phyloP scores from a whole-genome alignment of 2,329 filamentous ascomycete genomes.

The Penicillium expansum region DNA sequence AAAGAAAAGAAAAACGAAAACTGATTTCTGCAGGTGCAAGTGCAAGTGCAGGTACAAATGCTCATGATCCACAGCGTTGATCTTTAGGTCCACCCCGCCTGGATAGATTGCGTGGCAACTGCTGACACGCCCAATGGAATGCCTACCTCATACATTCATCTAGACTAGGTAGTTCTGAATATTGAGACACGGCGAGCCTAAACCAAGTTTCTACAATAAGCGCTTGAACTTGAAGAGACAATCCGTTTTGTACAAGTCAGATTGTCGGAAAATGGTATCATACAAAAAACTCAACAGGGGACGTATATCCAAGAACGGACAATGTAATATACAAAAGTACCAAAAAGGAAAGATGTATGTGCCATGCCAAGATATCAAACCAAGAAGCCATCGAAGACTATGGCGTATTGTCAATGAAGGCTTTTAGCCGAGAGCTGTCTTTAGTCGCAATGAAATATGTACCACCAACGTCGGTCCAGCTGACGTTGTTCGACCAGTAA shows the following conservation, averaged over 20 bases:
- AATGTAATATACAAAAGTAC: slow-evolving; percentile 20
- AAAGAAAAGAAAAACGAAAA: too few species aligned
- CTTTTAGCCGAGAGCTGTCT: slow-evolving; percentile 57
- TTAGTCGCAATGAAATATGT: slow-evolving; percentile 86
- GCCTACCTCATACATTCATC: too few species aligned
- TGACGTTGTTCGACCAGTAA: slow-evolving; percentile 71
- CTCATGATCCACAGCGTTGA: too few species aligned
- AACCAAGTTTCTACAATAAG: too few species aligned
- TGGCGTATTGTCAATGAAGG: slow-evolving; percentile 44
- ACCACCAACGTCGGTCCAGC: slow-evolving; percentile 83
- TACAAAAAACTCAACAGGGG: slow-evolving; percentile 11
- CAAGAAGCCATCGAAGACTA: slow-evolving; percentile 15
- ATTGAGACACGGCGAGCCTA: background rate
- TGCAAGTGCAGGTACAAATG: too few species aligned
- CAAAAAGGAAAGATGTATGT: slow-evolving; percentile 9
- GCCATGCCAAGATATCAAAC: slow-evolving; percentile 3
- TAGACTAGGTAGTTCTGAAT: background rate
- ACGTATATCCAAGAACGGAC: slow-evolving; percentile 20
- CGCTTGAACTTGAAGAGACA: background rate
- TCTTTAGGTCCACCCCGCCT: background rate
- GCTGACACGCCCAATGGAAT: background rate
- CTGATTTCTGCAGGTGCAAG: too few species aligned
- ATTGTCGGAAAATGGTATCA: slow-evolving; percentile 19
- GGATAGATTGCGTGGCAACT: background rate
- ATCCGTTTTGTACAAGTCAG: slow-evolving; percentile 2